Evolutionary conservation across 1,284 basidiomycete species (phyloP).

Genomic region (Leccinum cinnamomeum): DNA sequence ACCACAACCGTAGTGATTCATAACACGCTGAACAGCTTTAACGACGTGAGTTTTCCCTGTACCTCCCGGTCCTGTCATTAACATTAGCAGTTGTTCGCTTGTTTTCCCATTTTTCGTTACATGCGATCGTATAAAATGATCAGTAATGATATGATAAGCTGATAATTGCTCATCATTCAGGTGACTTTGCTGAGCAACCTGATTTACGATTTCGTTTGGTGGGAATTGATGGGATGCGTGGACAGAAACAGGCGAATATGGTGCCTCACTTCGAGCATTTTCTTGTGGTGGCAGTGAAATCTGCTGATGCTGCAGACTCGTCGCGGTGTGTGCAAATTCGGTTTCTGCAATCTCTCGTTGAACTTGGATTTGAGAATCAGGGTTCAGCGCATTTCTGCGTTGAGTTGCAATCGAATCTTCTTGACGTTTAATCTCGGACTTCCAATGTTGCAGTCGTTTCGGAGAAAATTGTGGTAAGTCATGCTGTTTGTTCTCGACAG

Average conservation of each 20-base stretch:
- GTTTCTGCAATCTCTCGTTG: neutral
- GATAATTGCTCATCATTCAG: conserved; percentile 4
- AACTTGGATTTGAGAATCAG: neutral
- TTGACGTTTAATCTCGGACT: neutral
- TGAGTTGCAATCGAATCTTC: neutral
- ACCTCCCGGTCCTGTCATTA: conserved; percentile 7
- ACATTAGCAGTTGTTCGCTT: neutral
- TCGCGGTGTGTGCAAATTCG: neutral
- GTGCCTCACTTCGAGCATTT: neutral
- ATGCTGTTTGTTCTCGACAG: neutral
- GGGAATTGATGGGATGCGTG: neutral
- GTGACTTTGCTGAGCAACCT: neutral
- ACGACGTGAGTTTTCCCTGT: conserved; percentile 3
- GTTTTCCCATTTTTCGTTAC: neutral
- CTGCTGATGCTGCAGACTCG: neutral
- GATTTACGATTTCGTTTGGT: neutral
- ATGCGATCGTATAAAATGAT: neutral
- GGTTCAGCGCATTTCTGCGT: neutral
- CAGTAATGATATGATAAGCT: neutral
- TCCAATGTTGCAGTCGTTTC: neutral
- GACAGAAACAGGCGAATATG: no score
- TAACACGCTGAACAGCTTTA: neutral
- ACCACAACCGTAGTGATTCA: neutral
- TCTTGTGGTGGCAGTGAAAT: neutral
- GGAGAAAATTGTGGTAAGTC: neutral